Evolutionary conservation across 1,284 basidiomycete species (phyloP), one percentile per base, ranked within the genome.

Genomic region (Rhodotorula sp.): DNA sequence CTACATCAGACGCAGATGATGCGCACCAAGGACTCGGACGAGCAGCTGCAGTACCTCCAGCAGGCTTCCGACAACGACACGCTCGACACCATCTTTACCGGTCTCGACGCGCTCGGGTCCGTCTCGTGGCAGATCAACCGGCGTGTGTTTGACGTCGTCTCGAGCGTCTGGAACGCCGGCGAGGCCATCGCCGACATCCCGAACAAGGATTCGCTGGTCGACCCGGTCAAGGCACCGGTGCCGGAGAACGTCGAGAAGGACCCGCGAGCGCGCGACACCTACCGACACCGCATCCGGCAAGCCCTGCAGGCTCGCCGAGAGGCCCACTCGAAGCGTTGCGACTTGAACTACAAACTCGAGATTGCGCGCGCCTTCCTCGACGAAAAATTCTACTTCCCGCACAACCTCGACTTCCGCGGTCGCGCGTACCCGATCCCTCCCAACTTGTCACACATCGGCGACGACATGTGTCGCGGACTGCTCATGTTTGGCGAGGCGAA

Each of bases 371-470:
- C 94, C 89, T 95, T 93, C 85, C 82, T 93, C 59, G 87, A 87
- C 51, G 93, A 98, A 79, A 88, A 85, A 0, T 90, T 99, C 81
- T 99, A 94, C 83, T 87, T 97, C 73, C 96, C 96, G 0, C 97
- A 99, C 83, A 98, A 97, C 82, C 86, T 99, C 79, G 97, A 99
- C 82, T 99, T 99, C 87, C 89, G 96, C 74, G 97, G 97, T 7
- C 90, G 96, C 65, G 94, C 96, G 1, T 99, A 99, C 80, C 96
- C 97, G 5, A 90, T 98, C 65, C 95, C 97, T 0, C 93, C 96
- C 2, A 93, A 98, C 83, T 85, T 99, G 72, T 95, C 91, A 79
- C 97, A 99, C 79, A 92, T 98, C 66, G 96, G 96, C 29, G 92
- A 99, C 81, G 96, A 99, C 80, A 85, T 99, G 23, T 72, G 90